Percentiles rank a stretch among this genome's conserved stretches.
Conservation (phyloP, 805 yeast genomes). For the Cyberlindnera meyerae region DNA sequence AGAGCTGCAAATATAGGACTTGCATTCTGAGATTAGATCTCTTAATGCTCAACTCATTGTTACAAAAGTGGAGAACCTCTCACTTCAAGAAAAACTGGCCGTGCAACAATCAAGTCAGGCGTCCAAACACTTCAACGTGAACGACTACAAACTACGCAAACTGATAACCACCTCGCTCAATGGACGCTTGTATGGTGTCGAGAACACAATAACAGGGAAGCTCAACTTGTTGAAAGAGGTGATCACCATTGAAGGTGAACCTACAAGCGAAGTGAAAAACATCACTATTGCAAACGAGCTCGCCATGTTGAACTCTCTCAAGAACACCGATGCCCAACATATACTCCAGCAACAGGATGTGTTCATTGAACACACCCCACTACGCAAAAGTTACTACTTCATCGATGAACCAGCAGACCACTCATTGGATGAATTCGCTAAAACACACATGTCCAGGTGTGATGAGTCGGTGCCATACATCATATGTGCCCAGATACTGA, state of each 20-base stretch:
- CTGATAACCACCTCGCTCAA: neutral
- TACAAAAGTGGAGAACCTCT: too few relatives aligned
- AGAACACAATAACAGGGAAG: constrained; percentile 1
- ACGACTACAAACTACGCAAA: constrained; percentile 2
- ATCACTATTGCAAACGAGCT: constrained; percentile 1
- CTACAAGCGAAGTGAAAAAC: neutral
- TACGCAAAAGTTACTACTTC: constrained; percentile 5
- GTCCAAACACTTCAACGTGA: constrained; percentile 4
- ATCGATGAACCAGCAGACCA: constrained; percentile 2
- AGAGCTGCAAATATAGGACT: too few relatives aligned
- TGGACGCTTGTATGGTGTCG: constrained; percentile 10
- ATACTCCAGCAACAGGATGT: neutral
- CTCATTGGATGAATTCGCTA: constrained; percentile 8
- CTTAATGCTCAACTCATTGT: too few relatives aligned
- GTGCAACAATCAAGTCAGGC: too few relatives aligned
- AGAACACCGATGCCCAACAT: too few relatives aligned
- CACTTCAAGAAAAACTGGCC: too few relatives aligned
- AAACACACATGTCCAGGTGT: neutral
- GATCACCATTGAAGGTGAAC: constrained; percentile 1
- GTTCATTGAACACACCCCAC: constrained; percentile 2
- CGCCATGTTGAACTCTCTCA: neutral
- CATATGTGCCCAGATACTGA: constrained; percentile 6
- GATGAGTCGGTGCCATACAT: constrained; percentile 2
- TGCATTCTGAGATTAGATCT: too few relatives aligned
- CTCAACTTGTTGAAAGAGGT: constrained; percentile 8